These are phyloP conservation scores for Saturnispora zaruensis DNA, from an alignment of 805 yeast genomes.

Conservation along the genomic window DNA sequence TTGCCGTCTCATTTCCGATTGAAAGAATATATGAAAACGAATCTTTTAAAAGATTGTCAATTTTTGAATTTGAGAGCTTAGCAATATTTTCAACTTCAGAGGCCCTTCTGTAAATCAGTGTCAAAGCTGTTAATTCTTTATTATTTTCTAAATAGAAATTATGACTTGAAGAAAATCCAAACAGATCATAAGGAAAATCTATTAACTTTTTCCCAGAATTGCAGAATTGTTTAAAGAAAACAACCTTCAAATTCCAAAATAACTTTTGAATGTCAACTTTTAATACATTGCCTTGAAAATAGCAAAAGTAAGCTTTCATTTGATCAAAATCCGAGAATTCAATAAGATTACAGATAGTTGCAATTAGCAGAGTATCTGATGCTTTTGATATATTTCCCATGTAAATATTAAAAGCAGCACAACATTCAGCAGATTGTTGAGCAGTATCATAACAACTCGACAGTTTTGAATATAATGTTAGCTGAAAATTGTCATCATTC, in stretches of 20 bases:
- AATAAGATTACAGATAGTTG: slow-evolving; percentile 34
- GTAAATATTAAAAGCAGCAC: slow-evolving; percentile 33
- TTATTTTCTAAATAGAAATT: slow-evolving; percentile 31
- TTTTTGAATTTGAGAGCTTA: slow-evolving; percentile 5
- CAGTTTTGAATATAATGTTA: slow-evolving; percentile 27
- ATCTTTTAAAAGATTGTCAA: slow-evolving; percentile 16
- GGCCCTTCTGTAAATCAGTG: slow-evolving; percentile 23
- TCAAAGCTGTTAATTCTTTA: slow-evolving; percentile 33
- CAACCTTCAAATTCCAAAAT: slow-evolving; percentile 27
- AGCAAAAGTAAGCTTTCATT: slow-evolving; percentile 26
- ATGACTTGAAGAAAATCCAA: slow-evolving; percentile 28
- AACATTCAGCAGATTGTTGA: slow-evolving; percentile 31
- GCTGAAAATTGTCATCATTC: slow-evolving; percentile 11
- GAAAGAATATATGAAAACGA: slow-evolving; percentile 32
- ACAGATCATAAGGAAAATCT: slow-evolving; percentile 34
- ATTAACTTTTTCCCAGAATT: slow-evolving; percentile 25
- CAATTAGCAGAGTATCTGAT: slow-evolving; percentile 27
- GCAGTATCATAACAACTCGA: slow-evolving; percentile 28
- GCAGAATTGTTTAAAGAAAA: slow-evolving; percentile 38
- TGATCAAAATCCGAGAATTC: slow-evolving; percentile 31
- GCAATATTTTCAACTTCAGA: slow-evolving; percentile 15
- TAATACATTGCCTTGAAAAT: slow-evolving; percentile 23
- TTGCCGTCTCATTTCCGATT: slow-evolving; percentile 25
- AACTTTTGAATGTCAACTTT: slow-evolving; percentile 16
- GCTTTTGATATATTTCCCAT: slow-evolving; percentile 27